Conservation (phyloP, 1,284 basidiomycete genomes). For the Farysia itapuensis region DNA sequence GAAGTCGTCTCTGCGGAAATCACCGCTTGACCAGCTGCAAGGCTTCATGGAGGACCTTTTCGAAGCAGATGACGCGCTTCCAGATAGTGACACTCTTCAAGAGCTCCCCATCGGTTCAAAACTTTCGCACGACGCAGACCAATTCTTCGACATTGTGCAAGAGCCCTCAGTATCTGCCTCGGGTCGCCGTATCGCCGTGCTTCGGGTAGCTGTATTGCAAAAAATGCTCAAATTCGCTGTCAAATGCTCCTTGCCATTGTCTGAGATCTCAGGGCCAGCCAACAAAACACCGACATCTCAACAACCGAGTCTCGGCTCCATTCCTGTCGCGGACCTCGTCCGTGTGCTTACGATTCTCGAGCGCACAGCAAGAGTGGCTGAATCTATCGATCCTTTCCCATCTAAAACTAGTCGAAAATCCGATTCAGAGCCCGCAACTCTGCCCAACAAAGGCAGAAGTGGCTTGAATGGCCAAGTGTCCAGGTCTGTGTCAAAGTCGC, state of each 20-base stretch:
- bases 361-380: constrained; percentile 24
- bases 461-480: constrained; percentile 5
- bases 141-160: constrained; percentile 57
- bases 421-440: constrained; percentile 9
- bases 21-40: constrained; percentile 72
- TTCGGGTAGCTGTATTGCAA: constrained; percentile 25
- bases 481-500: constrained; percentile 14
- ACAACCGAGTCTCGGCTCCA: constrained; percentile 5
- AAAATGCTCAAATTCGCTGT: constrained; percentile 31
- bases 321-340: constrained; percentile 18
- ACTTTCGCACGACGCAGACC: constrained; percentile 69
- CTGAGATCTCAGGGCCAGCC: constrained; percentile 9
- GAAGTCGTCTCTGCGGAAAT: constrained; percentile 28
- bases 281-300: constrained; percentile 2
- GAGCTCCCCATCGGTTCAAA: constrained; percentile 66
- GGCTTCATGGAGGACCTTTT: constrained; percentile 79
- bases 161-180: constrained; percentile 12
- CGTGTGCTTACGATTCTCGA: constrained; percentile 39
- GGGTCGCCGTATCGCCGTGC: constrained; percentile 8
- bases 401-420: constrained; percentile 7
- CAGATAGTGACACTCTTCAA: constrained; percentile 67
- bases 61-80: constrained; percentile 79
- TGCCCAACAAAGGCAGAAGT: constrained; percentile 17
- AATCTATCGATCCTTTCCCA: constrained; percentile 33
- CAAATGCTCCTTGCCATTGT: constrained; percentile 18